A percentile compares a stretch with the other conserved stretches of the same genome.
phyloP scores from a whole-genome alignment of 164 flowering plant species.

The Piper longum region DNA sequence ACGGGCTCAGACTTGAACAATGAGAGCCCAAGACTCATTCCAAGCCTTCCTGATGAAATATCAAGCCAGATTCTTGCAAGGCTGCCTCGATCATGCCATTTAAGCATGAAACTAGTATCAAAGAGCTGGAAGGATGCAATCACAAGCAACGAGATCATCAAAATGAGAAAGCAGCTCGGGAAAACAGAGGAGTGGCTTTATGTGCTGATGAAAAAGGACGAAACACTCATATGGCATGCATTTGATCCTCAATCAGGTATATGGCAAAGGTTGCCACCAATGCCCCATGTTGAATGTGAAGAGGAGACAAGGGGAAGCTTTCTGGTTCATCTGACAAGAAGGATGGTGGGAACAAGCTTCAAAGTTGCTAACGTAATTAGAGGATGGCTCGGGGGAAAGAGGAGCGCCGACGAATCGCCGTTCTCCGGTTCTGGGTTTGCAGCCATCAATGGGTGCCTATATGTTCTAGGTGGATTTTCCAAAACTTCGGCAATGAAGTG shows the following conservation, averaged over 20 bases:
- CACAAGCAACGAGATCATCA: slow-evolving; percentile 38
- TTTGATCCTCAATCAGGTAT: slow-evolving; percentile 45
- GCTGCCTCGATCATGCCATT: slow-evolving; percentile 47
- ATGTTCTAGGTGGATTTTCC: slow-evolving; percentile 76
- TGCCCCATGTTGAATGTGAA: slow-evolving; percentile 40
- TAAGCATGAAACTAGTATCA: slow-evolving; percentile 46
- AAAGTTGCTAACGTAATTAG: slow-evolving; percentile 48
- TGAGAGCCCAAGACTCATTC: slow-evolving; percentile 49
- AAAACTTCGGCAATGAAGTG: slow-evolving; percentile 46
- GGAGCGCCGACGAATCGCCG: slow-evolving; percentile 36
- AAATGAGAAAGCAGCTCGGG: slow-evolving; percentile 50
- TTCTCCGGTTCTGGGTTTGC: slow-evolving; percentile 77
- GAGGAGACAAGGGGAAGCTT: slow-evolving; percentile 30
- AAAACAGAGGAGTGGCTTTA: slow-evolving; percentile 77
- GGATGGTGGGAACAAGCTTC: slow-evolving; percentile 29
- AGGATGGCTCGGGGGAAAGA: slow-evolving; percentile 61
- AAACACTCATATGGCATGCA: slow-evolving; percentile 53
- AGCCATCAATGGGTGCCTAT: slow-evolving; percentile 66
- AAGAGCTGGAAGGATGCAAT: slow-evolving; percentile 54
- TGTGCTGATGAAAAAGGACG: slow-evolving; percentile 43
- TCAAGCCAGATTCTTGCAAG: slow-evolving; percentile 75
- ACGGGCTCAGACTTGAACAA: slow-evolving; percentile 20
- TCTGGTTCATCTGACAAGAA: slow-evolving; percentile 34
- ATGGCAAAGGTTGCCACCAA: slow-evolving; percentile 75
- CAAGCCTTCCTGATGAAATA: slow-evolving; percentile 79